Evolutionary conservation across 192 early-diverging fungal species (phyloP), one percentile per base, ranked within the genome.

Genomic region (Backusella morwellensis): DNA sequence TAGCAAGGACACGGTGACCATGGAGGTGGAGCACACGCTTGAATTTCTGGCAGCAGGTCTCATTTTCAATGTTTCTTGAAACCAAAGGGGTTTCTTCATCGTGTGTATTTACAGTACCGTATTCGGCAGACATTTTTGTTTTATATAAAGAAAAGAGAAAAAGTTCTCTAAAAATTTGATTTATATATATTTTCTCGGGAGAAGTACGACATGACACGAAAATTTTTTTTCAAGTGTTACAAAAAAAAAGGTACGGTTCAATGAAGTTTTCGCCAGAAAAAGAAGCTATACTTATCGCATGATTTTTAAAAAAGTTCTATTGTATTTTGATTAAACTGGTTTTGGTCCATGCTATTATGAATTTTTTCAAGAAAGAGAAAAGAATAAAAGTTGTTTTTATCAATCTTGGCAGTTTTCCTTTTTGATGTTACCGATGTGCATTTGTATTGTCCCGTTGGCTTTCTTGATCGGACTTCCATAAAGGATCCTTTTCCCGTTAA

Each of bases 41-140:
- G 41, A 75, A 19, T 5, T 75, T 72, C 38, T 78, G 68, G 21
- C 54, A 74, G n/a, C 56, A 72, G 29, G 71, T 70, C 15, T 74
- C 69, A n/a, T 68, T 26, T 14, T 56, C 69, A 63, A 63, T 63
- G 26, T 63, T 63, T 63, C 56, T 63, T 38, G 75, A 23, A 29
- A 76, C 42, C 36, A 78, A 72, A 76, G 75, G 77, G 26, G 72
- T 34, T 59, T 82, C 81, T 75, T 77, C 71, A 66, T 82, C 81
- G 17, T 76, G 77, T 23, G 56, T 63, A 35, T 42, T 47, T 21
- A 82, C 77, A 66, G 77, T 59, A 59, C 81, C 81, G 75, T 82
- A 82, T 75, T 82, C 78, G 36, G 77, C 47, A 63, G 78, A 75
- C 79, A 80, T 80, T 54, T 54, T 54, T 63, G 23, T 29, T 29